Percentiles rank a stretch among this genome's conserved stretches.
Conservation (phyloP, 2,329 filamentous ascomycete genomes). For the Exophiala phaeomuriformis region DNA sequence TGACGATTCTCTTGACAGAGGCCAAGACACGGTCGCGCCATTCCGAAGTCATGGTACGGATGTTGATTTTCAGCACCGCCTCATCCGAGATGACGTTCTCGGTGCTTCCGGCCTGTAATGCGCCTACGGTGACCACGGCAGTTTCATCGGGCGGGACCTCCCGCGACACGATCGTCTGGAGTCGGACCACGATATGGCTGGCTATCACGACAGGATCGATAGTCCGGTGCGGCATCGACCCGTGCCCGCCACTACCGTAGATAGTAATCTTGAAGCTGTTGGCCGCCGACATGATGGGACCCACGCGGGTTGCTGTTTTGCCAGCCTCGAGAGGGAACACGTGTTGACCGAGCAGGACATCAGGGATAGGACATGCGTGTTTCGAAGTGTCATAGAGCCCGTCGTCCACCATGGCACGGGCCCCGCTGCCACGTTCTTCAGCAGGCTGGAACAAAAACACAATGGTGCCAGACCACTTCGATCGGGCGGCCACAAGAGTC, state of each 20-base stretch:
- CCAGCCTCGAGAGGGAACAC: slow-evolving; percentile 44
- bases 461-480: slow-evolving; percentile 55
- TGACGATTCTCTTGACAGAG: slow-evolving; percentile 48
- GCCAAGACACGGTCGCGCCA: slow-evolving; percentile 44
- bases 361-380: slow-evolving; percentile 44
- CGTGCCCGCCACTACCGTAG: slow-evolving; percentile 54
- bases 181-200: slow-evolving; percentile 47
- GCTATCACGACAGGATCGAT: slow-evolving; percentile 55
- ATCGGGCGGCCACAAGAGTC: slow-evolving; percentile 39
- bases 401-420: slow-evolving; percentile 55
- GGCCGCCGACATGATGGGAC: slow-evolving; percentile 39
- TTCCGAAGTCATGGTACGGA: slow-evolving; percentile 42
- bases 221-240: slow-evolving; percentile 48
- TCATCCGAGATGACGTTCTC: slow-evolving; percentile 55
- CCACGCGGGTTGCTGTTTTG: slow-evolving; percentile 34
- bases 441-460: slow-evolving; percentile 60
- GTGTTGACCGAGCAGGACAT: slow-evolving; percentile 52
- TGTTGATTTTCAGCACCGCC: slow-evolving; percentile 50
- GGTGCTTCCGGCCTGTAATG: slow-evolving; percentile 51
- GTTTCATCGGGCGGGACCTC: slow-evolving; percentile 49
- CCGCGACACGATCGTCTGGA: slow-evolving; percentile 54
- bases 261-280: slow-evolving; percentile 47
- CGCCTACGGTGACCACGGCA: slow-evolving; percentile 53
- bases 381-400: slow-evolving; percentile 43
- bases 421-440: slow-evolving; percentile 58